Conservation (phyloP, 2,329 filamentous ascomycete genomes). For the Diaporthe sp. region DNA sequence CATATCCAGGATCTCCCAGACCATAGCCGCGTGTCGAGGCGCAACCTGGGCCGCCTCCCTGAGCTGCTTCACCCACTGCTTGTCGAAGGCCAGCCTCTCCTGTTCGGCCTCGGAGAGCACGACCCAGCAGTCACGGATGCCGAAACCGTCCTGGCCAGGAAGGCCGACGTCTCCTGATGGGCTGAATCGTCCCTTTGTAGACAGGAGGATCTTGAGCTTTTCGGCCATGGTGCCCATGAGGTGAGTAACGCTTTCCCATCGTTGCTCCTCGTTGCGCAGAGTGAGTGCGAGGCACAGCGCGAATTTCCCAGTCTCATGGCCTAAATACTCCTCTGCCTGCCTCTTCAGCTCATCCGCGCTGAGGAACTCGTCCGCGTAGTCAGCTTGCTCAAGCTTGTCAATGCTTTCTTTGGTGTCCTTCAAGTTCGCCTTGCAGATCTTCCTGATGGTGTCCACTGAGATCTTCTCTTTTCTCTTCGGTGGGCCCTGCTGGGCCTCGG, state of each 20-base stretch:
- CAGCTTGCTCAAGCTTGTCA: slow-evolving; percentile 36
- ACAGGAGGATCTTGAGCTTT: slow-evolving; percentile 33
- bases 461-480: slow-evolving; percentile 36
- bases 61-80: slow-evolving; percentile 31
- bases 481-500: slow-evolving; percentile 13
- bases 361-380: slow-evolving; percentile 33
- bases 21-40: slow-evolving; percentile 18
- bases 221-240: slow-evolving; percentile 35
- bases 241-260: slow-evolving; percentile 33
- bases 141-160: slow-evolving; percentile 34
- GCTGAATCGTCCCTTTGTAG: slow-evolving; percentile 29
- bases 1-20: slow-evolving; percentile 29
- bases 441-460: slow-evolving; percentile 33
- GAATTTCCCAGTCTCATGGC: slow-evolving; percentile 36
- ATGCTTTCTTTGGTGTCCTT: slow-evolving; percentile 38
- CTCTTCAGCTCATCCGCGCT: slow-evolving; percentile 27
- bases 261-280: slow-evolving; percentile 24
- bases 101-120: slow-evolving; percentile 36
- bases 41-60: slow-evolving; percentile 34
- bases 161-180: slow-evolving; percentile 36
- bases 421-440: slow-evolving; percentile 37
- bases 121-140: slow-evolving; percentile 38
- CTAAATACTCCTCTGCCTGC: slow-evolving; percentile 32
- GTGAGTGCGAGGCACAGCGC: slow-evolving; percentile 35
- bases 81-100: slow-evolving; percentile 34